A percentile compares a stretch with the other conserved stretches of the same genome.
Conservation (phyloP, 106 monocot species). For the Phalaenopsis equestris region DNA sequence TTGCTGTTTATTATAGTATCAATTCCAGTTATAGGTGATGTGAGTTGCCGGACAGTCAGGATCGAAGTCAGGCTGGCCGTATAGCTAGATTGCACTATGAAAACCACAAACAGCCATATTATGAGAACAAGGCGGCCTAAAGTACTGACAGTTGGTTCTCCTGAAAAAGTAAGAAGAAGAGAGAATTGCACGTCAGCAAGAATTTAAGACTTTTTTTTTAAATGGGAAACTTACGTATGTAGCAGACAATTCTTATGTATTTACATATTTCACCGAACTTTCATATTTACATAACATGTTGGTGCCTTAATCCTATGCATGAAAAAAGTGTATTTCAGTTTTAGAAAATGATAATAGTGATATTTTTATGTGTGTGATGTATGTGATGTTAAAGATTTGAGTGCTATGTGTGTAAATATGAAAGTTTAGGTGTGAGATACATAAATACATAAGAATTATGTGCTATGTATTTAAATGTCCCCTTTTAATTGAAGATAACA, state of each 20-base stretch:
- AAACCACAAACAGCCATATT: constrained; percentile 68
- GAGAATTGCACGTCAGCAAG: background rate
- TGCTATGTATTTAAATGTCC: background rate
- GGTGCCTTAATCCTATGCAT: no score
- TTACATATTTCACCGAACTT: no score
- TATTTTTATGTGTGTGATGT: no score
- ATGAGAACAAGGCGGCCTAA: constrained; percentile 45
- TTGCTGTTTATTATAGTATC: constrained; percentile 46
- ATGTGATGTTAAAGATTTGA: no score
- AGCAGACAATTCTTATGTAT: no score
- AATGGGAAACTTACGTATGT: no score
- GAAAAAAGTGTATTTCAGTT: no score
- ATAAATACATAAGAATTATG: no score
- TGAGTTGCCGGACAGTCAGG: constrained; percentile 49
- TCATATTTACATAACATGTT: no score
- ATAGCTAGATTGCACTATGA: constrained; percentile 65
- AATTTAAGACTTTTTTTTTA: background rate
- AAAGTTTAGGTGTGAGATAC: no score
- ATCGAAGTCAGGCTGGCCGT: constrained; percentile 73
- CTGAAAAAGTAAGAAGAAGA: constrained; percentile 17
- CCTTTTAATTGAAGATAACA: background rate
- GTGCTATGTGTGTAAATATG: no score
- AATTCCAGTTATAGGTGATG: constrained; percentile 54
- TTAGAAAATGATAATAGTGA: no score
- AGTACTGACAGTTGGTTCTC: constrained; percentile 41